These are phyloP conservation scores for Metroxylon sagu DNA, from an alignment of 176 grass and related monocot genomes.

Conservation along the genomic window DNA sequence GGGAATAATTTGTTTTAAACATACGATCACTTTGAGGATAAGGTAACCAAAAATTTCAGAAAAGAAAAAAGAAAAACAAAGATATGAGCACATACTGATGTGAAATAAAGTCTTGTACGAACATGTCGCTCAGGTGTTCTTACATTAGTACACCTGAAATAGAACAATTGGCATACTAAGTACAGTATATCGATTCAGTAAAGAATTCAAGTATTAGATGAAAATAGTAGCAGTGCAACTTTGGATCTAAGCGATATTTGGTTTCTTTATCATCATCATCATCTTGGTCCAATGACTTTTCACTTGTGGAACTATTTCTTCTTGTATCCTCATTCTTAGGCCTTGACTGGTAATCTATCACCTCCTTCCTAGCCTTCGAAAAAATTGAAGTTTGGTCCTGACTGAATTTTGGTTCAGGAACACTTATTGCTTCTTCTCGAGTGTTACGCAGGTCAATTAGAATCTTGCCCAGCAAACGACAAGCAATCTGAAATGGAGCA, in stretches of 20 bases:
- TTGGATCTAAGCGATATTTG: constrained; percentile 95
- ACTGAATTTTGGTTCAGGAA: constrained; percentile 39
- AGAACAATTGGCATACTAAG: constrained; percentile 10
- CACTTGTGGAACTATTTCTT: constrained; percentile 32
- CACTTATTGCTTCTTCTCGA: constrained; percentile 60
- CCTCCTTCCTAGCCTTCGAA: constrained; percentile 40
- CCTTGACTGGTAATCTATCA: constrained; percentile 27
- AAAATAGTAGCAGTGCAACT: constrained; percentile 38
- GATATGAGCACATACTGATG: constrained; percentile 54
- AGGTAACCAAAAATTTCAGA: constrained; percentile 5
- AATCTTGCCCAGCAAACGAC: constrained; percentile 84
- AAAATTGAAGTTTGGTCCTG: constrained; percentile 27
- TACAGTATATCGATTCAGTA: constrained; percentile 10
- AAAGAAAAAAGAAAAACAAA: constrained; percentile 12
- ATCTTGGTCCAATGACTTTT: constrained; percentile 49
- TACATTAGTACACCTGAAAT: constrained; percentile 89
- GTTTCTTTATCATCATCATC: constrained; percentile 75
- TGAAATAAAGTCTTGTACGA: constrained; percentile 98
- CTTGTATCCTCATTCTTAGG: constrained; percentile 34
- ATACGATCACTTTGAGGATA: background rate
- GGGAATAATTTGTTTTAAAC: no score
- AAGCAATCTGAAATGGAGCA: constrained; percentile 57
- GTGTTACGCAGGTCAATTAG: constrained; percentile 91
- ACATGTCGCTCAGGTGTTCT: constrained; percentile 79
- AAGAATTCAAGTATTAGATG: background rate